phyloP scores from a whole-genome alignment of 2,329 filamentous ascomycete genomes.

The Rosellinia necatrix region DNA sequence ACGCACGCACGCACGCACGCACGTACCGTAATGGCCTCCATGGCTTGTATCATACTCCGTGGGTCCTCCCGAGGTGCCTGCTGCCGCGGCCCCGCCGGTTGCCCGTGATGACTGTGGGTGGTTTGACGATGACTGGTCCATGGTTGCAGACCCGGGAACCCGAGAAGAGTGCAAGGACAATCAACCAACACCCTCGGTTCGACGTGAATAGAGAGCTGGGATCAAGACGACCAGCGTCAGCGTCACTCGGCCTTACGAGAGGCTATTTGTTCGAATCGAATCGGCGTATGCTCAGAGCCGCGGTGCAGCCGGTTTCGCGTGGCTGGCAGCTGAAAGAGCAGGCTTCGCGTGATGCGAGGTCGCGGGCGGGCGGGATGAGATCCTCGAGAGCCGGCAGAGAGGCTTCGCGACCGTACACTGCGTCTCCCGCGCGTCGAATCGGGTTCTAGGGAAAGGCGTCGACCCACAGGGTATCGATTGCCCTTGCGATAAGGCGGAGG shows the following conservation, averaged over 20 bases:
- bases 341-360: conserved; percentile 8
- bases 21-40: conserved; percentile 78
- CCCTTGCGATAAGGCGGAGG: conserved; percentile 12
- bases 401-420: conserved; percentile 19
- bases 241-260: conserved; percentile 12
- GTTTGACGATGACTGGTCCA: conserved; percentile 61
- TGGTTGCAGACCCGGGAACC: conserved; percentile 37
- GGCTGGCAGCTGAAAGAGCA: conserved; percentile 2
- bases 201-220: conserved; percentile 8
- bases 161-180: conserved; percentile 7
- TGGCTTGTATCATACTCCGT: conserved; percentile 71
- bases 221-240: conserved; percentile 21
- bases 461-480: conserved; percentile 27
- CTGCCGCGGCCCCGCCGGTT: conserved; percentile 28
- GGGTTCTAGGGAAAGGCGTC: conserved; percentile 8
- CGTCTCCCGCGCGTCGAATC: conserved; percentile 18
- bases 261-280: conserved; percentile 13
- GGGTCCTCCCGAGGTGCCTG: conserved; percentile 23
- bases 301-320: conserved; percentile 12
- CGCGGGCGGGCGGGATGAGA: conserved; percentile 2
- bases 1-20: conserved; percentile 61
- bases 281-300: conserved; percentile 16
- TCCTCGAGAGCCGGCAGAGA: conserved; percentile 2
- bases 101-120: conserved; percentile 56
- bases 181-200: conserved; percentile 1